Evolutionary conservation across 345 rosid genomes (phyloP), one percentile per base, ranked within the genome.

Genomic region (Rhodamnia argentea): DNA sequence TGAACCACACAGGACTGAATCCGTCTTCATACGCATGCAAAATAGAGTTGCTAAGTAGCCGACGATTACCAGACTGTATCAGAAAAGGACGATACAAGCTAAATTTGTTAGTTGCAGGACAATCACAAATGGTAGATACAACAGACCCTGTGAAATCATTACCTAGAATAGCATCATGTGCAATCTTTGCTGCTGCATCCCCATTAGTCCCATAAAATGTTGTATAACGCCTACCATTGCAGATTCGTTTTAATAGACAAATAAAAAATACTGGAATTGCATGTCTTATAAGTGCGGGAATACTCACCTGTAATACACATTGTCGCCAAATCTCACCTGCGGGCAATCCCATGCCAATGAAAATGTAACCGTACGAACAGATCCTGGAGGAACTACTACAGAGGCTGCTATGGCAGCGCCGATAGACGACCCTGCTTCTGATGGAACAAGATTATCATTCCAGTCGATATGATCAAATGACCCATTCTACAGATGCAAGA

Each of bases 271-370:
- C 78, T 32, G 40, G 9, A 32, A 40, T 64, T 18, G 24, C 42
- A 16, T 32, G 20, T 32, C 78, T 40, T 44, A 57, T 2, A 74
- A 52, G 50, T 13, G 10, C 78, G 40, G 56, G 15, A 18, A 53
- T 47, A 84, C 86, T 85, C 83, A 95, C 99, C 99, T 92, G 82
- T 89, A 89, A 86, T 95, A 96, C 85, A 94, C 91, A 91, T 92
- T 96, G 83, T 94, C 96, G 85, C 90, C 81, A 88, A 97, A 97
- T n/a, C 86, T 90, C 82, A 91, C 93, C 88, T 96, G 96, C 51
- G 99, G 99, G 87, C 98, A 95, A 93, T 96, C 99, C 99, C 99
- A 97, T 84, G 98, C 91, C 91, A 97, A 89, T 57, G 99, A 94
- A 92, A 97, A 97, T 60, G 93, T 95, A 84, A 94, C 91, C 24